Conservation (phyloP, 306 rosid genomes). For the Cotoneaster glaucophyllus region DNA sequence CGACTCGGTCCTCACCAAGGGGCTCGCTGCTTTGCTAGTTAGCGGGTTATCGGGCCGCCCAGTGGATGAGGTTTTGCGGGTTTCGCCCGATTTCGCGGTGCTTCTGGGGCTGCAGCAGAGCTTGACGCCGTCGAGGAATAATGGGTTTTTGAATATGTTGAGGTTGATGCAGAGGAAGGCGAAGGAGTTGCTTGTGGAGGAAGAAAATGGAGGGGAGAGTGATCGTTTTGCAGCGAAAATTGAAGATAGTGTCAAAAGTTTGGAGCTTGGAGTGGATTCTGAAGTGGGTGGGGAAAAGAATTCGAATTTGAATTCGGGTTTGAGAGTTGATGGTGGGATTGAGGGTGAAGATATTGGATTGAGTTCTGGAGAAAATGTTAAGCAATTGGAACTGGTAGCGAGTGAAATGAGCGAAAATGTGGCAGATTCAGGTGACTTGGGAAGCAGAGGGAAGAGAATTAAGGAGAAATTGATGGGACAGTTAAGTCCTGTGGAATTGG, state of each 20-base stretch:
- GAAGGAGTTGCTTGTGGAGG: slow-evolving; percentile 41
- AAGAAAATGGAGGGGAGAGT: slow-evolving; percentile 35
- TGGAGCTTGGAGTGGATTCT: slow-evolving; percentile 12
- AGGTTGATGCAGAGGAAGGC: slow-evolving; percentile 91
- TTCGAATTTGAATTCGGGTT: neutral
- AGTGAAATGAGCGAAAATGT: neutral
- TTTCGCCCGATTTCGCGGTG: slow-evolving; percentile 68
- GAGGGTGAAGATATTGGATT: neutral
- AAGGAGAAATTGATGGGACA: slow-evolving; percentile 59
- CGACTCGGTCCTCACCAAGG: slow-evolving; percentile 78
- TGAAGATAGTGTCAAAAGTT: slow-evolving; percentile 20
- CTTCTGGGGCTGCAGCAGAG: slow-evolving; percentile 92
- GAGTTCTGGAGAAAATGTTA: slow-evolving; percentile 9
- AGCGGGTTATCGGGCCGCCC: slow-evolving; percentile 73
- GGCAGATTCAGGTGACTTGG: slow-evolving; percentile 22
- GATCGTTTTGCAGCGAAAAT: neutral
- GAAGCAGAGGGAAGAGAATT: slow-evolving; percentile 80
- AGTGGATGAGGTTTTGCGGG: slow-evolving; percentile 47
- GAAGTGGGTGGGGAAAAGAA: slow-evolving; percentile 1
- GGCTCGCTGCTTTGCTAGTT: slow-evolving; percentile 85
- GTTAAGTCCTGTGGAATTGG: slow-evolving; percentile 51
- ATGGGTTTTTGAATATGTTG: slow-evolving; percentile 90
- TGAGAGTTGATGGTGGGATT: neutral
- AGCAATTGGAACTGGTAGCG: neutral
- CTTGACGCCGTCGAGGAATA: slow-evolving; percentile 78